phyloP scores from a whole-genome alignment of 768 basidiomycete species.

The Tricholoma terreum region DNA sequence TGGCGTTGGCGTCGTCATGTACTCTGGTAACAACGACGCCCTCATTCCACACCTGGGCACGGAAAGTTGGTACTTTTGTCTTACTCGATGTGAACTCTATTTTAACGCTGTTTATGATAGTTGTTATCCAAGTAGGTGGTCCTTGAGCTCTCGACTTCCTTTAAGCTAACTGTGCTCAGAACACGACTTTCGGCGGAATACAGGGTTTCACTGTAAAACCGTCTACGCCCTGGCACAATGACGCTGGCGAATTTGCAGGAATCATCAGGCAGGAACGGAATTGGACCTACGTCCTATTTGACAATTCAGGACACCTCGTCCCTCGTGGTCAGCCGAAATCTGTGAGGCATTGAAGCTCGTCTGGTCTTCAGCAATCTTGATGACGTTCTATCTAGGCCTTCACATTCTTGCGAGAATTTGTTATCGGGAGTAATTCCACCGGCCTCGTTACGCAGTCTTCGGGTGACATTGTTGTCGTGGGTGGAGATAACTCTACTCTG shows the following conservation, averaged over 20 bases:
- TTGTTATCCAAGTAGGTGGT: conserved; percentile 49
- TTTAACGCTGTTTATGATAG: conserved; percentile 35
- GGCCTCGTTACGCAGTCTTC: conserved; percentile 46
- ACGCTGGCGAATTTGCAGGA: conserved; percentile 56
- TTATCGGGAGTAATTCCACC: conserved; percentile 58
- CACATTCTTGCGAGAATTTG: conserved; percentile 62
- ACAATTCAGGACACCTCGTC: conserved; percentile 42
- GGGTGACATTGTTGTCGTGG: conserved; percentile 33
- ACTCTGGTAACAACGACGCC: conserved; percentile 68
- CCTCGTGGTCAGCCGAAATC: conserved; percentile 32
- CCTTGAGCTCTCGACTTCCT: neutral
- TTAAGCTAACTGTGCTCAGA: conserved; percentile 36
- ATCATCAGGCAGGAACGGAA: conserved; percentile 74
- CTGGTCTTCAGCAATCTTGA: neutral
- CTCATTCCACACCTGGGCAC: conserved; percentile 62
- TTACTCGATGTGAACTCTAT: neutral
- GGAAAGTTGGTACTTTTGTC: conserved; percentile 42
- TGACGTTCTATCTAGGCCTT: conserved; percentile 44
- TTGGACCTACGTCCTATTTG: conserved; percentile 52
- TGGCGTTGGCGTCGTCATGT: conserved; percentile 52
- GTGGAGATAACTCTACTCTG: conserved; percentile 49
- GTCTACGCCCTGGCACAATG: conserved; percentile 64
- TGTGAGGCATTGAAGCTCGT: conserved; percentile 25
- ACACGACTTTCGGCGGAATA: conserved; percentile 76
- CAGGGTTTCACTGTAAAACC: conserved; percentile 71